phyloP scores from a whole-genome alignment of 1,284 basidiomycete genomes.

The Tilletia indica region DNA sequence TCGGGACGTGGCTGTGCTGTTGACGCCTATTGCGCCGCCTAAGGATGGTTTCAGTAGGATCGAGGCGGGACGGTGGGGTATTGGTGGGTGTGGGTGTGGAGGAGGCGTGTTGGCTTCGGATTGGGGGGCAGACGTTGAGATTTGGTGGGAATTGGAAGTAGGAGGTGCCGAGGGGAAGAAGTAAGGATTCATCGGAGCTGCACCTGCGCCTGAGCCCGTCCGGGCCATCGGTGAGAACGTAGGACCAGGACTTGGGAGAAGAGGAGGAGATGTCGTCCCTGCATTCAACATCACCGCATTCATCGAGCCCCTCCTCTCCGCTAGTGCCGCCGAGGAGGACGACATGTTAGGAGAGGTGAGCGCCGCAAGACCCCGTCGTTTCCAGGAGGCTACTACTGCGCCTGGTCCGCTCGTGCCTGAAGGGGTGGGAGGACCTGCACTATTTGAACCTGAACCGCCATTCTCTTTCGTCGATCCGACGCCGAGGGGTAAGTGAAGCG shows the following conservation, averaged over 20 bases:
- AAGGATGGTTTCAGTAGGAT: not conserved
- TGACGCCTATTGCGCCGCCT: not conserved
- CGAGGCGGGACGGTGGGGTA: constrained; percentile 1
- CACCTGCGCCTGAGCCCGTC: not conserved
- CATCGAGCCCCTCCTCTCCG: not conserved
- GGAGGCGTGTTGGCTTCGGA: not conserved
- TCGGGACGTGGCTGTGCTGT: not conserved
- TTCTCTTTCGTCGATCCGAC: not conserved
- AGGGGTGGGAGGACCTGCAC: no score
- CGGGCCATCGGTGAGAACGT: not conserved
- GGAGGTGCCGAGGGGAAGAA: not conserved
- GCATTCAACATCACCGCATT: no score
- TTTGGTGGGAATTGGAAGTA: not conserved
- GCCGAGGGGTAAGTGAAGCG: not conserved
- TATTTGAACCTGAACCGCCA: no score
- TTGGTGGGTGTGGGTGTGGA: no score
- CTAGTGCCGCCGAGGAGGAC: not conserved
- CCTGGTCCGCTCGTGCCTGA: no score
- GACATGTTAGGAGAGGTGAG: not conserved
- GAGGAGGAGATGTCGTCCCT: not conserved
- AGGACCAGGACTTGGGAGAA: not conserved
- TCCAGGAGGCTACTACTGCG: constrained; percentile 8
- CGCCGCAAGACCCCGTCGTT: constrained; percentile 7
- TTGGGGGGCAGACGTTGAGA: not conserved
- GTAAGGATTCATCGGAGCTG: not conserved